phyloP scores from a whole-genome alignment of 768 basidiomycete genomes.

The Phanerodontia chrysosporium region DNA sequence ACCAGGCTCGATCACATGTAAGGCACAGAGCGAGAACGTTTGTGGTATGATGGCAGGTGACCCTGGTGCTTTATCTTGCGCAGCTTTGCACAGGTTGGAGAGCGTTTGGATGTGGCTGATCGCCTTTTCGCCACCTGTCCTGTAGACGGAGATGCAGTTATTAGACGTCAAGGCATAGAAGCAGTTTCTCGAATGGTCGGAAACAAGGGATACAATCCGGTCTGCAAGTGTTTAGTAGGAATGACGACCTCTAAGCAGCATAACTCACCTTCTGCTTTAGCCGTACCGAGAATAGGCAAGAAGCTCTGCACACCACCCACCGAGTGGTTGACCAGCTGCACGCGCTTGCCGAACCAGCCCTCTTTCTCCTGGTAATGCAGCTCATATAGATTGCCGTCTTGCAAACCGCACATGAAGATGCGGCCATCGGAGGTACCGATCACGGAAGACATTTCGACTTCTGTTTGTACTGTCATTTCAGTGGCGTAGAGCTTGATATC shows the following conservation, averaged over 20 bases:
- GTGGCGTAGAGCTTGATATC: slow-evolving; percentile 90
- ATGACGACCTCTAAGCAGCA: background rate
- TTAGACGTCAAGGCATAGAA: slow-evolving; percentile 75
- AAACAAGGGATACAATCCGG: slow-evolving; percentile 62
- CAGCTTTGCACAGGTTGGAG: slow-evolving; percentile 68
- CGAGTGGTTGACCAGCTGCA: slow-evolving; percentile 85
- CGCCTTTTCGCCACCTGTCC: slow-evolving; percentile 56
- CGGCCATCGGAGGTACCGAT: slow-evolving; percentile 76
- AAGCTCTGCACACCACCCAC: slow-evolving; percentile 74
- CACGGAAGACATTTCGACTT: slow-evolving; percentile 84
- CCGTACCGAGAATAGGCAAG: slow-evolving; percentile 67
- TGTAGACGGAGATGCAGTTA: slow-evolving; percentile 64
- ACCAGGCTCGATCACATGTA: slow-evolving; percentile 63
- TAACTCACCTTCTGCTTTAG: slow-evolving; percentile 58
- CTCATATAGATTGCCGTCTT: slow-evolving; percentile 89
- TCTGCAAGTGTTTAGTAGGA: slow-evolving; percentile 39
- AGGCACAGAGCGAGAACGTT: slow-evolving; percentile 61
- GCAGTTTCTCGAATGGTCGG: slow-evolving; percentile 65
- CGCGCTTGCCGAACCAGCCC: slow-evolving; percentile 87
- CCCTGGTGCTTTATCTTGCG: slow-evolving; percentile 79
- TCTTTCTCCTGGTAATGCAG: slow-evolving; percentile 87
- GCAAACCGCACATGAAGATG: slow-evolving; percentile 85
- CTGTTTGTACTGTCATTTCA: slow-evolving; percentile 73
- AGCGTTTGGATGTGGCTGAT: slow-evolving; percentile 72
- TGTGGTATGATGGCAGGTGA: slow-evolving; percentile 68